Conservation (phyloP, 441 rosid species). For the Adansonia grandidieri region DNA sequence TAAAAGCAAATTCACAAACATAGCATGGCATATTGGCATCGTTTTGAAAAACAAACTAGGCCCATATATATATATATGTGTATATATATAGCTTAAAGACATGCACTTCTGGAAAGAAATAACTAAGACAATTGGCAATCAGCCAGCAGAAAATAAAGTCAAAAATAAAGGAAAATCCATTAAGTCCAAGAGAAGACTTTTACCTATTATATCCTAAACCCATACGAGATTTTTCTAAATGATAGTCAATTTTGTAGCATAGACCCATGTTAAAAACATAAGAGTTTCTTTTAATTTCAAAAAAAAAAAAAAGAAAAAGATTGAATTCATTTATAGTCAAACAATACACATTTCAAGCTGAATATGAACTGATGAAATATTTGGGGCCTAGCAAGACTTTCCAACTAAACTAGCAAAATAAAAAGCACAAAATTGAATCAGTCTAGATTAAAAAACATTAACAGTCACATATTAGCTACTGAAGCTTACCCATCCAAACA, state of each 20-base stretch:
- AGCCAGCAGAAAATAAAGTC: background rate
- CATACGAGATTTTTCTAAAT: background rate
- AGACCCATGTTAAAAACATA: background rate
- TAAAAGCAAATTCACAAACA: slow-evolving; percentile 23
- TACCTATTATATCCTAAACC: background rate
- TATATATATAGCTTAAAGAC: background rate
- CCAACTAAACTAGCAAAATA: slow-evolving; percentile 21
- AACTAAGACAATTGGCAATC: background rate
- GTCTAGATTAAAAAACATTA: slow-evolving; percentile 16
- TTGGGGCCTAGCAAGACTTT: slow-evolving; percentile 31
- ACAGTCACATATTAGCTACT: slow-evolving; percentile 9
- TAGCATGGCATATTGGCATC: background rate
- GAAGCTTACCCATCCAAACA: slow-evolving; percentile 19
- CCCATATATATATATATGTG: background rate
- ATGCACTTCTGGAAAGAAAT: background rate
- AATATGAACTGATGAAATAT: slow-evolving; percentile 17
- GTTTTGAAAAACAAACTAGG: background rate
- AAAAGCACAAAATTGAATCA: background rate
- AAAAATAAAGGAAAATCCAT: background rate
- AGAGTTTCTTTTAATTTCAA: background rate
- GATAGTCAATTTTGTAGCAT: slow-evolving; percentile 8
- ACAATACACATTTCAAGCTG: slow-evolving; percentile 28
- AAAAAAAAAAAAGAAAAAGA: background rate
- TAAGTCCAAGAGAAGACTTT: slow-evolving; percentile 17
- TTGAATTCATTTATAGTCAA: slow-evolving; percentile 27